Base-by-base conservation (phyloP, 1,284 basidiomycete genomes). In the Testicularia cyperi region DNA sequence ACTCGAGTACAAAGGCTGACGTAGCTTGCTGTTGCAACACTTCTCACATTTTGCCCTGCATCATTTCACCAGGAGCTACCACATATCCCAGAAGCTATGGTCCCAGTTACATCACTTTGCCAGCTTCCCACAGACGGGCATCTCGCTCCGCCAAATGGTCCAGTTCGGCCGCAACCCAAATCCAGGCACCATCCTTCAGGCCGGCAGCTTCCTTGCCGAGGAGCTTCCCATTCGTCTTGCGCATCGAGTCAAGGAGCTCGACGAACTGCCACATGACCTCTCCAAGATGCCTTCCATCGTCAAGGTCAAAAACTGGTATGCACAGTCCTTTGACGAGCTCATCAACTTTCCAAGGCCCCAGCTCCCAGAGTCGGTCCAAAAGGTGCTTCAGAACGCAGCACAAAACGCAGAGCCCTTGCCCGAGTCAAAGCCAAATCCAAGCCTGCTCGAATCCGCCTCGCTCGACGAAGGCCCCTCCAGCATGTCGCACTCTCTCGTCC, bases 221-320 rank as follows among this genome's bases (percentile, higher is more conserved):
- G 89, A 94, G 71, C 82, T 98, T 0, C 94, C 94, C 0, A 88
- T 99, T 9, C 85, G 94, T 23, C 83, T 99, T 14, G 92, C 92
- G 0, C 94, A 99, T 77, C 84, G 95, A 25, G 92, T 95, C 29
- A 92, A 94, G 76, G 94, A 99, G 79, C 84, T 99, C 27, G 91
- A 97, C 71, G 86, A 91, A 66, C 82, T 99, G 5, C 94, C 95
- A 0, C 88, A 96, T 78, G 87, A 90, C 40, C 82, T 98, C 52
- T 87, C 86, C 70, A 84, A 86, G 47, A 96, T 95, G 92, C 86
- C 88, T 0, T 90, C 88, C 35, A 97, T 98, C 64, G 85, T 87
- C 62, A 91, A 89, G 74, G 94, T 98, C 62, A 94, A 94, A 80
- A 87, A 95, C 74, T 98, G 94, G 94, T 98, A 98, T 76, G 94